Evolutionary conservation across 805 yeast genomes (phyloP).

Genomic region (Cyberlindnera euphorbiiphila): DNA sequence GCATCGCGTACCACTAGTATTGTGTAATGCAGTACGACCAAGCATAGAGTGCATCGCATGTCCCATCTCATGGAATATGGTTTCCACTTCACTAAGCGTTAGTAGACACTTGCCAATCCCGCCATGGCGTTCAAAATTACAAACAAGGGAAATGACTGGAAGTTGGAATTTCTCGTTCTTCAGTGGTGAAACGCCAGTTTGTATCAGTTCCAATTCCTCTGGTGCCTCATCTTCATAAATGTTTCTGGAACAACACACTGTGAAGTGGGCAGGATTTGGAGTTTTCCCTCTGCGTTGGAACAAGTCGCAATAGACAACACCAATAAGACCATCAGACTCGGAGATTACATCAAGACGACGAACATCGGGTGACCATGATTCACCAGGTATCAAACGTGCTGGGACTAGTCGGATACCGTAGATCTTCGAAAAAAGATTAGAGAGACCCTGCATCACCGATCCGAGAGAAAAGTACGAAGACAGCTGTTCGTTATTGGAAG

Average conservation of each 20-base stretch:
- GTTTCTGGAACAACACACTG: conserved; percentile 89
- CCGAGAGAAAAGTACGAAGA: conserved; percentile 79
- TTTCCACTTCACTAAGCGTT: conserved; percentile 78
- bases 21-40: conserved; percentile 86
- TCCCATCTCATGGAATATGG: conserved; percentile 97
- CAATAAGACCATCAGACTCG: conserved; percentile 59
- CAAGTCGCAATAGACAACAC: conserved; percentile 83
- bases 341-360: conserved; percentile 75
- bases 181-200: conserved; percentile 31
- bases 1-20: conserved; percentile 92
- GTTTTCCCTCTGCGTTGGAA: conserved; percentile 74
- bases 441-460: conserved; percentile 78
- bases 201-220: conserved; percentile 34
- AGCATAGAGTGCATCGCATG: conserved; percentile 98
- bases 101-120: conserved; percentile 53
- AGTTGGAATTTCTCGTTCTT: conserved; percentile 59
- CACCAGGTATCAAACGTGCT: conserved; percentile 58
- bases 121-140: conserved; percentile 59
- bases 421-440: conserved; percentile 60
- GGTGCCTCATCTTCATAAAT: conserved; percentile 53
- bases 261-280: conserved; percentile 90
- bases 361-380: conserved; percentile 87
- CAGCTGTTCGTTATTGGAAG: conserved; percentile 44
- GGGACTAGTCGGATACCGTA: conserved; percentile 80
- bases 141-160: conserved; percentile 86